Evolutionary conservation across 1,284 basidiomycete genomes (phyloP), one percentile per base, ranked within the genome.

Genomic region (Porodaedalea pini): DNA sequence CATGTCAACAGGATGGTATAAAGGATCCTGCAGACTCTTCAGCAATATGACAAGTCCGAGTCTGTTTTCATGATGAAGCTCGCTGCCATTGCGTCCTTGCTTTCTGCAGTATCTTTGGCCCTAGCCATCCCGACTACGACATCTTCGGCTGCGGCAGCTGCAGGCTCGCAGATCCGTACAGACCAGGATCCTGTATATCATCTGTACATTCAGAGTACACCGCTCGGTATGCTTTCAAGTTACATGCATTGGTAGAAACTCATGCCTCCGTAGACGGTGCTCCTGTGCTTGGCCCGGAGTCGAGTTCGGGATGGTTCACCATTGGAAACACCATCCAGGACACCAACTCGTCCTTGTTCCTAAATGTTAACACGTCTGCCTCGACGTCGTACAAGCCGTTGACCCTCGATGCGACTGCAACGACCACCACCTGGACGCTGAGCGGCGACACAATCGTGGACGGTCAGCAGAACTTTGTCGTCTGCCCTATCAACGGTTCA

Each of bases 401-500:
- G 48, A 74, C 73, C 2, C 73, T 82, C 48, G 75, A 73, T 54
- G 62, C 69, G 2, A 75, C 77, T 0, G 77, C 81, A 27, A 74
- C 70, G 10, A 82, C 80, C 31, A 78, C 76, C 6, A 71, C 79
- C 62, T 83, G 81, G 81, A 77, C 74, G 32, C 70, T 83, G 43
- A 80, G 82, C 63, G 81, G 80, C 11, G 81, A 83, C 63, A 82
- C 81, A 19, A 82, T 82, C 64, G 78, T 82, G 64, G 80, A 75
- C 6, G 67, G 66, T 56, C 75, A 79, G 66, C 73, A 81, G 48
- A 82, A 82, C 64, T 83, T 82, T 69, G 66, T 82, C 31, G 79
- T 78, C n/a, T 82, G 80, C 63, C 63, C 76, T 19, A 77, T 76
- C 27, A 74, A 65, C 59, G 70, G 71, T 25, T 57, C 75, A 3